Evolutionary conservation across 306 rosid genomes (phyloP), one percentile per base, ranked within the genome.

Genomic region (Vicia sativa): DNA sequence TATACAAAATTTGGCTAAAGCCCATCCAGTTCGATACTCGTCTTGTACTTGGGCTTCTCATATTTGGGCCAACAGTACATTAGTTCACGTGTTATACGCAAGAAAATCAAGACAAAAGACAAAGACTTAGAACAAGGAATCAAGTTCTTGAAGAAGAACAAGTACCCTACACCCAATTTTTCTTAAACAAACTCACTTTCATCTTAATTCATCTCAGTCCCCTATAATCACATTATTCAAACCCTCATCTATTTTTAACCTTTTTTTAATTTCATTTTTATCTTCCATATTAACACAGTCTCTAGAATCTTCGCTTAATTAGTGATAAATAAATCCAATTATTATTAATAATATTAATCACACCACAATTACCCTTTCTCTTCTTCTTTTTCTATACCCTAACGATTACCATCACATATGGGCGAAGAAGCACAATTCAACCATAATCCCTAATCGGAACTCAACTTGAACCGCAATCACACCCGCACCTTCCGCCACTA

Each of bases 401-500:
- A 21, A 46, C 71, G 9, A 35, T 77, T 19, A 14, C 71, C 61
- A 58, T 72, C 59, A 77, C 87, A 67, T 57, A 93, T 93, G 99
- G 99, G 96, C 48, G 96, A 92, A 78, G 91, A 86, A 60, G 79
- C 82, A 15, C 86, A 69, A 79, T 50, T 70, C 87, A 85, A 74
- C 83, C 37, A 31, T 9, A 31, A 31, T 31, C 37, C 37, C 37
- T 31, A 31, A 31, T 9, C 37, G 37, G 37, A 31, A 31, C 37
- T 31, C 37, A 31, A 31, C 6, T 60, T 74, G 85, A 86, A 72
- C 71, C 64, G 43, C 87, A 71, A 76, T 54, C 89, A 15, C 77
- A 79, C 26, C 77, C 65, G 2, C 84, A 74, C 2, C 61, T 53
- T 25, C 78, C 62, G 53, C 75, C 70, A 4, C 78, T 34, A 49